Evolutionary conservation across 2,329 filamentous ascomycete species (phyloP).

Genomic region (Ascochyta fabae): DNA sequence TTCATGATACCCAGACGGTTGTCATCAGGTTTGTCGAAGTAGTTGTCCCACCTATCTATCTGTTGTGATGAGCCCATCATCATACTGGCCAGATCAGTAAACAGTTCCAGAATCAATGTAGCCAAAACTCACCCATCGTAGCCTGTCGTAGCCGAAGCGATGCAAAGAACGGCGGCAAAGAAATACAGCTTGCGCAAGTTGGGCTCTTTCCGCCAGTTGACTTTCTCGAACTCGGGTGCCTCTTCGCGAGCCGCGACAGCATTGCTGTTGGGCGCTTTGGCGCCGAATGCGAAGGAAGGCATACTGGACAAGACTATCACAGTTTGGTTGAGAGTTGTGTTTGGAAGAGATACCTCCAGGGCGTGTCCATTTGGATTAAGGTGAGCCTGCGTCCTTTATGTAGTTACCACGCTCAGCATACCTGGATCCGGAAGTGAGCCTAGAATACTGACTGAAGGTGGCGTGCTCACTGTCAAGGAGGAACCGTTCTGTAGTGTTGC

Average conservation of each 20-base stretch:
- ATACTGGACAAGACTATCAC: neutral
- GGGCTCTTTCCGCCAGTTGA: slow-evolving; percentile 61
- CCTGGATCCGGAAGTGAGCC: slow-evolving; percentile 5
- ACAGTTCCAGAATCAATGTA: slow-evolving; percentile 4
- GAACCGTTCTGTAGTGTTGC: slow-evolving; percentile 25
- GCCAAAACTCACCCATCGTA: slow-evolving; percentile 58
- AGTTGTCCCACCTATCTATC: slow-evolving; percentile 47
- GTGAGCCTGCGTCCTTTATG: slow-evolving; percentile 13
- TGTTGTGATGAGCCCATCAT: slow-evolving; percentile 55
- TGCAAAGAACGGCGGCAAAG: slow-evolving; percentile 57
- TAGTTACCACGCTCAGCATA: slow-evolving; percentile 28
- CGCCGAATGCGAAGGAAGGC: slow-evolving; percentile 21
- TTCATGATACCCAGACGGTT: slow-evolving; percentile 55
- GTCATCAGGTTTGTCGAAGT: slow-evolving; percentile 49
- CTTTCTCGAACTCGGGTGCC: slow-evolving; percentile 58
- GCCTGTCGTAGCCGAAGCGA: slow-evolving; percentile 63
- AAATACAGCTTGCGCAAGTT: slow-evolving; percentile 64
- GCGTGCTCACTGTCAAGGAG: slow-evolving; percentile 11
- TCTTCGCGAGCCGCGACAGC: slow-evolving; percentile 52
- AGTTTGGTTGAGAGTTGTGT: neutral
- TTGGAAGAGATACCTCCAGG: slow-evolving; percentile 19
- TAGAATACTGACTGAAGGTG: slow-evolving; percentile 6
- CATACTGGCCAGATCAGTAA: slow-evolving; percentile 38
- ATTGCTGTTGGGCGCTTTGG: slow-evolving; percentile 24
- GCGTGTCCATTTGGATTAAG: slow-evolving; percentile 23